Evolutionary conservation across 768 basidiomycete species (phyloP), one percentile per base, ranked within the genome.

Genomic region (Royoungia palumana): DNA sequence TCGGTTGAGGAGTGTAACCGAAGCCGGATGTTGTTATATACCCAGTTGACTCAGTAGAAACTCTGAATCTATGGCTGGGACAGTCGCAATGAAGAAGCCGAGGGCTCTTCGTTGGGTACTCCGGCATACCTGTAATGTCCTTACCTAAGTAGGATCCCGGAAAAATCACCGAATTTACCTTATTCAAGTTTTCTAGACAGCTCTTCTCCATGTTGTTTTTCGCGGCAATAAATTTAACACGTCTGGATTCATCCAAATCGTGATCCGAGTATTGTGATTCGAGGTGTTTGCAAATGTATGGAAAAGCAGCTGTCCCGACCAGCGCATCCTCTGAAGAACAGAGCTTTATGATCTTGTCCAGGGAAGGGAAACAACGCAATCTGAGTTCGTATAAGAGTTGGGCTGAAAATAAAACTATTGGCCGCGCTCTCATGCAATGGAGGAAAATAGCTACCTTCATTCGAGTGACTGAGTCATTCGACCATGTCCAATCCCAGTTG

Each of bases 401-500:
- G 1, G 89, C 93, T 91, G 57, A 27, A 2, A n/a, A n/a, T n/a
- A 14, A 25, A 4, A 41, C n/a, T n/a, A 36, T 39, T 48, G 10
- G 57, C n/a, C 16, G 27, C 5, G 28, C n/a, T n/a, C n/a, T 39
- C 45, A 17, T 34, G 30, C 5, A 42, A 35, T 24, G 25, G 36
- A 44, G 11, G 32, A 46, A 17, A 51, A 10, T 8, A 36, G 69
- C 41, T 44, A 86, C 92, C 90, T 82, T 95, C 92, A 22, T n/a
- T n/a, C n/a, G n/a, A n/a, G n/a, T n/a, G n/a, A 89, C 89, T 0
- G 90, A 90, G 4, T 75, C 76, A 5, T 76, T 65, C 48, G 77
- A 75, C 94, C 94, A 97, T 1, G 68, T 69, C 21, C 71, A 73
- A 5, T 85, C 84, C 94, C 94, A 97, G 58, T 91, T 90, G 38